Base-by-base conservation (phyloP, 495 filamentous ascomycete species). In the Cercophora scortea region DNA sequence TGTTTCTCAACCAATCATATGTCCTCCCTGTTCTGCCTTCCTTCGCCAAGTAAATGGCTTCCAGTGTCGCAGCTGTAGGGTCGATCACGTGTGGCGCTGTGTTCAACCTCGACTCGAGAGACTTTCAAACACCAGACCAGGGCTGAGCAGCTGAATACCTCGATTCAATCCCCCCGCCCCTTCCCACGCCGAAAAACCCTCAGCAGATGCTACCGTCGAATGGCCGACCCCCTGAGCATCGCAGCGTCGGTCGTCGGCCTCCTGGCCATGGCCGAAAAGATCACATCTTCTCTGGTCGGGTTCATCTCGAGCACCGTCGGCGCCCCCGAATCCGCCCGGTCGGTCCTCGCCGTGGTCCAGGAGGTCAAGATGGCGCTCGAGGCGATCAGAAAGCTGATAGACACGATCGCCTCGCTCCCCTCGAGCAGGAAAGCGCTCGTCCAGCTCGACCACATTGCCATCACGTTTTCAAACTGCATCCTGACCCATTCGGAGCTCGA, bases 201-300 rank as follows among this genome's bases (percentile, higher is more conserved):
- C 25, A 2, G 25, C 25, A 25, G 25, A 5, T 5, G 25, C 25
- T 5, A 25, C 25, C 25, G 25, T 5, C 25, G 5, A 25, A 52
- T 52, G 50, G 32, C 50, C 3, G 51, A 53, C n/a, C 51, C 51
- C 10, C 25, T 53, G 15, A 53, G 51, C 36, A 53, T 53, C 43
- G 45, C 51, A 1, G 38, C 51, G 4, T 32, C 44, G 3, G 45
- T 53, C 11, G 45, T 42, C 11, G 51, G 44, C 7, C 36, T 53
- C 15, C 16, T 53, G 10, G 35, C 35, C 8, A 39, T 18, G 6
- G 51, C 51, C 18, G 45, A 45, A 16, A 53, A 53, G 18, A 42
- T 53, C 34, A 19, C 36, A 36, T 9, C n/a, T 7, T 17, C 18
- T 12, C 19, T 53, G 8, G 18, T 45, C 17, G 32, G 15, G 3